Base-by-base conservation (phyloP, 805 yeast species). In the Candida loeiensis region DNA sequence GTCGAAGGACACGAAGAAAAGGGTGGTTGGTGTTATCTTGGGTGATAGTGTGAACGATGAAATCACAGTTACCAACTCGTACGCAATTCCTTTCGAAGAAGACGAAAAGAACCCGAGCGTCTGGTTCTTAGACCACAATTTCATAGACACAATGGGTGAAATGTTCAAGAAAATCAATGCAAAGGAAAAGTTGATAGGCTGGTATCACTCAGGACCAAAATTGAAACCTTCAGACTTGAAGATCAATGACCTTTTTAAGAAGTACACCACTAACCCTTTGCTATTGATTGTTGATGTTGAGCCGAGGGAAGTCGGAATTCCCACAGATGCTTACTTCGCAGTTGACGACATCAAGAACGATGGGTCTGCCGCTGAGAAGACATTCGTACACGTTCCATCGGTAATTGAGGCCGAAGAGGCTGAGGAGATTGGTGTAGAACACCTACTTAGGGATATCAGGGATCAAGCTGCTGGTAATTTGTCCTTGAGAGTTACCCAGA, bases 151-250 rank as follows among this genome's bases (percentile, higher is more conserved):
- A 40, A 93, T 93, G 99, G 83, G 89, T 48, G 96, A 89, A 51
- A 93, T 93, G 99, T 91, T 89, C 68, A 88, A 86, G 60, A 93
- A 95, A 63, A 90, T 93, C 61, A 95, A 90, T 66, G 99, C 99
- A 14, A 90, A 87, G 66, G 99, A 93, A 63, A 86, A 80, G 59
- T 73, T 93, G 35, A 81, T 93, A 58, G 99, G 99, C n/a, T 93
- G 99, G 99, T 93, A 93, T 61, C 99, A 93, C 63, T 83, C 96
- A 6, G 99, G 99, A 4, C 97, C 98, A 14, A 89, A 89, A 61
- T 75, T 95, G 49, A 81, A 79, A 53, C 76, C 90, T 1, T 82
- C 95, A 12, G 99, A 93, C 59, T 71, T 93, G 47, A 86, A 85
- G 58, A 93, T 93, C 55, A 91, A 91, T 59, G 96, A 93, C 49